Percentiles rank a stretch among this genome's conserved stretches.
Evolutionary conservation across 495 filamentous ascomycete species (phyloP).

Genomic region (Acidomyces sp.): DNA sequence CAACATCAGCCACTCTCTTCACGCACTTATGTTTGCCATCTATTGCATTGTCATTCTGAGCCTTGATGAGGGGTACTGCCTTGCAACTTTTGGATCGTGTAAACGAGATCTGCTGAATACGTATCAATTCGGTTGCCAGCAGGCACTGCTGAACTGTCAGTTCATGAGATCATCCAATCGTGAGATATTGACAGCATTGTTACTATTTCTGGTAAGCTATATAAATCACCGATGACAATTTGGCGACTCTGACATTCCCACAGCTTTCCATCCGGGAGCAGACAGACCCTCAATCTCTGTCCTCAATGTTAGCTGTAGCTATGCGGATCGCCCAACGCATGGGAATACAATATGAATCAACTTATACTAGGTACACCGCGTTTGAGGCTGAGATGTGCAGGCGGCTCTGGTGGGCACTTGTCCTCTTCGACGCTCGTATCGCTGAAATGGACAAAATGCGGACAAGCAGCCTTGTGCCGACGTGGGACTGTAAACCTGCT

Average conservation of each 20-base stretch:
- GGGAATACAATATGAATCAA: constrained; percentile 38
- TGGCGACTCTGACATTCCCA: too few species aligned
- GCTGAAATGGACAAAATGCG: constrained; percentile 34
- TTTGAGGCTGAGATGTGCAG: constrained; percentile 47
- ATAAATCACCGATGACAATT: constrained; percentile 18
- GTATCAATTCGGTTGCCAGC: constrained; percentile 43
- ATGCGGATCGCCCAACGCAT: constrained; percentile 44
- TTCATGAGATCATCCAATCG: constrained; percentile 37
- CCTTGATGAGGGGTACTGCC: constrained; percentile 33
- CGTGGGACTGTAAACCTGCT: constrained; percentile 43
- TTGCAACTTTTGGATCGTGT: constrained; percentile 30
- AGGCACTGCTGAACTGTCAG: constrained; percentile 38
- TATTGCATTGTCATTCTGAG: constrained; percentile 40
- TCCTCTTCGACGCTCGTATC: constrained; percentile 39
- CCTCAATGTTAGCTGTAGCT: constrained; percentile 40
- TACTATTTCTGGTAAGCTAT: constrained; percentile 46
- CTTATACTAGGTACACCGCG: constrained; percentile 21
- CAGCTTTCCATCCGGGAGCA: constrained; percentile 37
- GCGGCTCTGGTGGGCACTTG: constrained; percentile 47
- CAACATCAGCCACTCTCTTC: constrained; percentile 24
- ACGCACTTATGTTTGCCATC: constrained; percentile 45
- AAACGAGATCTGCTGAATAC: constrained; percentile 34
- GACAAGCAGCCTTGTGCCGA: constrained; percentile 31
- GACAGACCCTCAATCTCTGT: constrained; percentile 40
- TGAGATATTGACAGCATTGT: constrained; percentile 47